Evolutionary conservation across 2,329 filamentous ascomycete species (phyloP), one percentile per base, ranked within the genome.

Genomic region (Rhexocercosporidium sp.): DNA sequence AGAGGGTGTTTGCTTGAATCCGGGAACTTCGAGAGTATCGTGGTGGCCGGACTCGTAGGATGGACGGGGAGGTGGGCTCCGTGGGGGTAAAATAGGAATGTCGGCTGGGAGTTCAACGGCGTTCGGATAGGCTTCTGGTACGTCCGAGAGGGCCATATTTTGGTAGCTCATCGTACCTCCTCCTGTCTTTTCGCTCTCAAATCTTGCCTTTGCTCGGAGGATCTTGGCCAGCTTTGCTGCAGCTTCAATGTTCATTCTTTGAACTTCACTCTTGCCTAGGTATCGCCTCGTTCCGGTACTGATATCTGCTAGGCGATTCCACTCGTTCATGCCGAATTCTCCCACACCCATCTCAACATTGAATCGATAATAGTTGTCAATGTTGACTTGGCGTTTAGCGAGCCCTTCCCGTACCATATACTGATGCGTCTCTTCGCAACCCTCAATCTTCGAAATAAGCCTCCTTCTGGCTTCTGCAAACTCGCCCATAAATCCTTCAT

Each of bases 301-400:
- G 80, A 99, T 98, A 62, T 97, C 95, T 29, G 92, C 91, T n/a
- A 98, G 82, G 3, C 94, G 88, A 74, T 93, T 88, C 96, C 96
- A 99, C 78, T 98, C 96, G 77, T 98, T 99, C 94, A 99, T 98
- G 61, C 92, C 95, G 78, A 97, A 98, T 77, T 98, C 96, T 62
- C 95, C 94, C 3, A 98, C 94, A 0, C 95, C 96, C 18, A 97
- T 90, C 77, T 98, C 94, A 47, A 98, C 96, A 71, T 99, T 99
- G n/a, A 98, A 83, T 8, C 96, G 91, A 78, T 94, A 97, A 81
- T 99, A 99, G 78, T 96, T 93, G 66, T 97, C 94, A 61, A 88
- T 86, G 74, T 92, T 94, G 67, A 98, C 92, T 29, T 91, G 88
- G 39, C 94, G 88, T 77, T 90, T 92, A 7, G 87, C 81, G 25